phyloP scores from a whole-genome alignment of 2,329 filamentous ascomycete species.

The Pochonia chlamydosporia region DNA sequence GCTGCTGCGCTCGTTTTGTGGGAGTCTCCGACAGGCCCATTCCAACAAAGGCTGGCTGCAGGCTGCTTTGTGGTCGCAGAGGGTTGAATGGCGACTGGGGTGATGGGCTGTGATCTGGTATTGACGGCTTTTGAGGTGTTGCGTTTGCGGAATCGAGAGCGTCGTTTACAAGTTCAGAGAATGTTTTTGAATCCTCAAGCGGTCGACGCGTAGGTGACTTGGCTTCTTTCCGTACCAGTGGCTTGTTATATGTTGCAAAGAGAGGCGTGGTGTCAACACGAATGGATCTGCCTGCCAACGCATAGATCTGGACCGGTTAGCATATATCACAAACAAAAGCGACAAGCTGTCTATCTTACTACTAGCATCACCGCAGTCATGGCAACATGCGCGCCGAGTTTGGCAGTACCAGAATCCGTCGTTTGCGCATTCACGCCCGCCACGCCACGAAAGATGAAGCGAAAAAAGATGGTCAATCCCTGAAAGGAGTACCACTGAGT shows the following conservation, averaged over 20 bases:
- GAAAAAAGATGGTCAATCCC: constrained; percentile 48
- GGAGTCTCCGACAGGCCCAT: constrained; percentile 14
- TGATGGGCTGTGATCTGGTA: constrained; percentile 15
- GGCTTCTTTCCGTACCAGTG: constrained; percentile 19
- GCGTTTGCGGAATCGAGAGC: constrained; percentile 21
- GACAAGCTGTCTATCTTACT: constrained; percentile 33
- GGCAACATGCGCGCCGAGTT: constrained; percentile 47
- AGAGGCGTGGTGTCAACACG: constrained; percentile 53
- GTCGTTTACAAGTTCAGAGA: constrained; percentile 35
- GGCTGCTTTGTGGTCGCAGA: constrained; percentile 3
- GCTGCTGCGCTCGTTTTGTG: constrained; percentile 6
- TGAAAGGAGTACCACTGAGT: constrained; percentile 63
- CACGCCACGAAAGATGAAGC: constrained; percentile 43
- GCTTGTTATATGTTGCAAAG: constrained; percentile 29
- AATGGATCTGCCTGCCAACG: constrained; percentile 38
- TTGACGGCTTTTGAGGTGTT: constrained; percentile 8
- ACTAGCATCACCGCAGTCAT: constrained; percentile 47
- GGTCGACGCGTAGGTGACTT: constrained; percentile 18
- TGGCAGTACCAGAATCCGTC: constrained; percentile 31
- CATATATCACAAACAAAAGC: background rate
- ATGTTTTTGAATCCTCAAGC: constrained; percentile 30
- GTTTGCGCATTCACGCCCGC: constrained; percentile 32
- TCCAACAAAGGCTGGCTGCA: constrained; percentile 7
- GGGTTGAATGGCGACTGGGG: constrained; percentile 5
- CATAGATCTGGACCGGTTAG: constrained; percentile 36